These are phyloP conservation scores for Abrus pulchellus DNA, from an alignment of 306 rosid genomes.

Conservation along the genomic window DNA sequence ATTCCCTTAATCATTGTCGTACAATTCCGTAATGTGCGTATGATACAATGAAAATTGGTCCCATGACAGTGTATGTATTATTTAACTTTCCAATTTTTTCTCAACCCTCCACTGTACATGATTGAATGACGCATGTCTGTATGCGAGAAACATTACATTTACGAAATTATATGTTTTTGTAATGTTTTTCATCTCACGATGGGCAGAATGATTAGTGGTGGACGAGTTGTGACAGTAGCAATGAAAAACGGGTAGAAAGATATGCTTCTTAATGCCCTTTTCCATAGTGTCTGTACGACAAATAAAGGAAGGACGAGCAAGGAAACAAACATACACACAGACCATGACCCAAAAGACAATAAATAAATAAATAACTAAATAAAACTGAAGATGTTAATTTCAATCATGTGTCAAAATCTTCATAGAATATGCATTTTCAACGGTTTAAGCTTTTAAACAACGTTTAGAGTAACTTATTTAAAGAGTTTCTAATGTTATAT, in stretches of 20 bases:
- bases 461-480: too few relatives aligned
- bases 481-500: too few relatives aligned
- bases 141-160: slow-evolving; percentile 35
- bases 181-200: slow-evolving; percentile 18
- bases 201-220: slow-evolving; percentile 26
- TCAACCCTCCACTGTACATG: slow-evolving; percentile 29
- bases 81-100: not conserved
- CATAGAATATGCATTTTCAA: not conserved
- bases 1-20: slow-evolving; percentile 32
- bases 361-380: not conserved
- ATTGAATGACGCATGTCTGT: slow-evolving; percentile 39
- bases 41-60: slow-evolving; percentile 35
- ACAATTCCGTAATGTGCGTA: slow-evolving; percentile 37
- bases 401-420: not conserved
- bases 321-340: slow-evolving; percentile 30
- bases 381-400: not conserved
- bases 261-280: slow-evolving; percentile 45
- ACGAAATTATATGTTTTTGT: slow-evolving; percentile 10
- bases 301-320: slow-evolving; percentile 22
- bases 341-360: not conserved
- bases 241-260: slow-evolving; percentile 39
- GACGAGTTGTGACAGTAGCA: slow-evolving; percentile 18
- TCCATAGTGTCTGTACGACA: slow-evolving; percentile 35
- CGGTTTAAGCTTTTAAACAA: not conserved
- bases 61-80: slow-evolving; percentile 6